Evolutionary conservation across 306 rosid genomes (phyloP).

Genomic region (Acacia melanoxylon): DNA sequence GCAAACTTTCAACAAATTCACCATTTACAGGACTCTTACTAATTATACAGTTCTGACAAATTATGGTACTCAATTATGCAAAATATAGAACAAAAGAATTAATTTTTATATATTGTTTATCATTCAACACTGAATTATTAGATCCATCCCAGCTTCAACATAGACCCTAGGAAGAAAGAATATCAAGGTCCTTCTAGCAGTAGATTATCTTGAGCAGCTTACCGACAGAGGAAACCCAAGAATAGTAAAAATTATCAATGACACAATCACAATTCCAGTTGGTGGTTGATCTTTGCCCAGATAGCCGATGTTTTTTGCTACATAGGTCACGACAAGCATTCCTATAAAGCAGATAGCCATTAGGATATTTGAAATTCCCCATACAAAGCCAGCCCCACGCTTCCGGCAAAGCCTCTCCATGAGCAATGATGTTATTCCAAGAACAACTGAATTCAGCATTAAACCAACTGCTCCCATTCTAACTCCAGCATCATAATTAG

Average conservation of each 20-base stretch:
- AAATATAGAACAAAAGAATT: not conserved
- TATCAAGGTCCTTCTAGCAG: slow-evolving; percentile 27
- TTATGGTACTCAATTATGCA: slow-evolving; percentile 1
- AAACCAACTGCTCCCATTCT: slow-evolving; percentile 96
- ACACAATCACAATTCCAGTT: slow-evolving; percentile 56
- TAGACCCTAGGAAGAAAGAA: not conserved
- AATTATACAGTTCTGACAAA: slow-evolving; percentile 20
- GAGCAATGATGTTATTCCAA: slow-evolving; percentile 84
- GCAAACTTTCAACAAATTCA: not conserved
- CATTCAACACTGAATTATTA: not conserved
- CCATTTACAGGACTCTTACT: not conserved
- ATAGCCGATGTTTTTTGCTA: slow-evolving; percentile 57
- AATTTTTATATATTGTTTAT: not conserved
- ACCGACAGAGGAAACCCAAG: slow-evolving; percentile 91
- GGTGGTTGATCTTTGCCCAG: slow-evolving; percentile 65
- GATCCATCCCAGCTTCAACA: slow-evolving; percentile 9
- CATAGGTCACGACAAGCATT: slow-evolving; percentile 70
- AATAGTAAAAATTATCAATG: slow-evolving; percentile 67
- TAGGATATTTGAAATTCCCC: slow-evolving; percentile 84
- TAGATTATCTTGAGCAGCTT: slow-evolving; percentile 42
- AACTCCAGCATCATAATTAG: slow-evolving; percentile 69
- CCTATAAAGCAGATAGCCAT: slow-evolving; percentile 82
- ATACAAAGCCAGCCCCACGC: slow-evolving; percentile 86
- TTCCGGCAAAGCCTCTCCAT: slow-evolving; percentile 89
- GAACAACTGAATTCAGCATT: slow-evolving; percentile 84